phyloP scores from a whole-genome alignment of 192 early-diverging fungal genomes.

The Backusella tarrabulga region DNA sequence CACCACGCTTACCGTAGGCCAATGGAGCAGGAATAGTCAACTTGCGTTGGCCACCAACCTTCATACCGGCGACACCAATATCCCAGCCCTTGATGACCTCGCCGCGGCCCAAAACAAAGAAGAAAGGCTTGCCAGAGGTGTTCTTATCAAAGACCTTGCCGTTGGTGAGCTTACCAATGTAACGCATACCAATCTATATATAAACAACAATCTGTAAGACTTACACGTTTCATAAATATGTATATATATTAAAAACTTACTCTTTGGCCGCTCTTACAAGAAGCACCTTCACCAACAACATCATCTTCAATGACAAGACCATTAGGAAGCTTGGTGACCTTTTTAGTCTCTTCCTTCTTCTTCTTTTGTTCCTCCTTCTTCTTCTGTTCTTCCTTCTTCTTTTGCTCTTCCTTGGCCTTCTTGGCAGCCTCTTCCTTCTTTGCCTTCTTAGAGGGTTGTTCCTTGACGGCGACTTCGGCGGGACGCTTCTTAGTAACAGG shows the following conservation, averaged over 20 bases:
- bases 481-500: conserved; percentile 33
- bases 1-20: conserved; percentile 74
- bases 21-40: conserved; percentile 85
- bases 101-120: conserved; percentile 80
- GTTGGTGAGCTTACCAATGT: conserved; percentile 89
- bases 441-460: conserved; percentile 30
- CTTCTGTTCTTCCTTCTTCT: conserved; percentile 22
- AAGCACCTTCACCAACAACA: conserved; percentile 44
- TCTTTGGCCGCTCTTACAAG: conserved; percentile 47
- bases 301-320: conserved; percentile 85
- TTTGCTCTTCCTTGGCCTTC: conserved; percentile 8
- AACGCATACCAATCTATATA: conserved; percentile 71
- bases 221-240: background rate
- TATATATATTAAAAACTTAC: conserved; percentile 44
- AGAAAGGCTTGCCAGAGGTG: conserved; percentile 86
- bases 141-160: conserved; percentile 97
- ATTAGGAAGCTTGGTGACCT: conserved; percentile 59
- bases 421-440: background rate
- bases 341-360: conserved; percentile 30
- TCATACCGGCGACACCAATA: conserved; percentile 86
- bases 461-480: conserved; percentile 26
- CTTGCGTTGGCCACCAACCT: conserved; percentile 86
- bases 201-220: background rate
- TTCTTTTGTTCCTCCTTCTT: conserved; percentile 8
- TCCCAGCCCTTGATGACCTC: conserved; percentile 99